Conservation (phyloP, 345 rosid species). For the Citrus medica region DNA sequence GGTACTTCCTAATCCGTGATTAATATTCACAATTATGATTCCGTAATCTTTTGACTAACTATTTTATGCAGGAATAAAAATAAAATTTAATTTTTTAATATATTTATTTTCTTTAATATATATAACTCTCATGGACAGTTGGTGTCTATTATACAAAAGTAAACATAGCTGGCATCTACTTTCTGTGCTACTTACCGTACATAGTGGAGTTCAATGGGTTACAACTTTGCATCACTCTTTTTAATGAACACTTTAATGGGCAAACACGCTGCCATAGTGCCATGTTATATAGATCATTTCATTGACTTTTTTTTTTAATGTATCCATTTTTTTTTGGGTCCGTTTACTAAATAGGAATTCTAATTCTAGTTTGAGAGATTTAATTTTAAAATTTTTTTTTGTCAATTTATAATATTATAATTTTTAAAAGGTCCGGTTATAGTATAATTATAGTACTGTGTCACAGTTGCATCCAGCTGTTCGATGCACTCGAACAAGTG, state of each 20-base stretch:
- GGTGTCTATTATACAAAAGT: background rate
- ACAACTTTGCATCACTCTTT: background rate
- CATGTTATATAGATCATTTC: background rate
- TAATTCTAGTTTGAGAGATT: too few relatives aligned
- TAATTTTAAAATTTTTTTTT: too few relatives aligned
- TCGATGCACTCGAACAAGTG: too few relatives aligned
- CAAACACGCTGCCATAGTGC: background rate
- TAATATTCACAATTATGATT: background rate
- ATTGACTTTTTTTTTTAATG: background rate
- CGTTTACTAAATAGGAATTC: too few relatives aligned
- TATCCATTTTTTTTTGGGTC: too few relatives aligned
- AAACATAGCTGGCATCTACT: background rate
- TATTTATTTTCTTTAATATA: too few relatives aligned
- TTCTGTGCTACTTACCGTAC: background rate
- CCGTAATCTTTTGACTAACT: background rate
- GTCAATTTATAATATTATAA: too few relatives aligned
- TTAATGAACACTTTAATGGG: background rate
- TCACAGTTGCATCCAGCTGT: too few relatives aligned
- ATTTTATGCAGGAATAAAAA: too few relatives aligned
- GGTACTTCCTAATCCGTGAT: background rate
- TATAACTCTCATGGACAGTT: background rate
- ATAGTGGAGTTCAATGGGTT: background rate
- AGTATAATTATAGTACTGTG: fast-evolving
- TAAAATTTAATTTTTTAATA: too few relatives aligned
- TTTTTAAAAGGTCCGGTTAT: fast-evolving